These are phyloP conservation scores for Zasmidium cellare DNA, from an alignment of 2,329 filamentous ascomycete species.

Conservation along the genomic window DNA sequence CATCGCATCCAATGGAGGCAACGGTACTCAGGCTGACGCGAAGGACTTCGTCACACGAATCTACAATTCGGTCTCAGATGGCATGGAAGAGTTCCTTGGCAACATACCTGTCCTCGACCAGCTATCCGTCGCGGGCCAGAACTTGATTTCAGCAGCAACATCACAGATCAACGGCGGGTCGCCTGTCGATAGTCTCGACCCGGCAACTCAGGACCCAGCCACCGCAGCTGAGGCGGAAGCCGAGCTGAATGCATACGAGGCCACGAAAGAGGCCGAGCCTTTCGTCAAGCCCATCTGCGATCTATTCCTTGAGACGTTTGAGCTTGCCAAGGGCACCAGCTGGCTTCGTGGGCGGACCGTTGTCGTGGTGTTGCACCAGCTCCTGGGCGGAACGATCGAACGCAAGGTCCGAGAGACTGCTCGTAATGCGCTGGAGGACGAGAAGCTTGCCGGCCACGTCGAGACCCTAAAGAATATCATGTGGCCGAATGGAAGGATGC, in stretches of 20 bases:
- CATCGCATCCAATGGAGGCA: slow-evolving; percentile 61
- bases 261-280: slow-evolving; percentile 78
- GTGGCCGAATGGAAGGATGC: slow-evolving; percentile 72
- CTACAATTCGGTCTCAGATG: slow-evolving; percentile 95
- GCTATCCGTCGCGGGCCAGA: slow-evolving; percentile 87
- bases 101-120: slow-evolving; percentile 96
- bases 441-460: slow-evolving; percentile 75
- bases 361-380: slow-evolving; percentile 92
- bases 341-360: slow-evolving; percentile 95
- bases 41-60: slow-evolving; percentile 87
- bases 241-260: slow-evolving; percentile 87
- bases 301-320: slow-evolving; percentile 93
- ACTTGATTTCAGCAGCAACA: slow-evolving; percentile 74
- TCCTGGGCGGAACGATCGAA: slow-evolving; percentile 94
- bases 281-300: slow-evolving; percentile 99
- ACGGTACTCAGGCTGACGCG: slow-evolving; percentile 63
- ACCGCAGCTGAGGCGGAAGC: slow-evolving; percentile 79
- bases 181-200: slow-evolving; percentile 45
- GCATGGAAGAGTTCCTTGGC: slow-evolving; percentile 96
- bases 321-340: slow-evolving; percentile 91
- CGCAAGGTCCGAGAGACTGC: slow-evolving; percentile 88
- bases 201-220: slow-evolving; percentile 44
- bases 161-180: slow-evolving; percentile 48
- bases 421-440: slow-evolving; percentile 71
- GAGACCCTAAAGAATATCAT: slow-evolving; percentile 70